These are phyloP conservation scores for Hygrocybe coccinea DNA, from an alignment of 768 basidiomycete genomes.

Conservation along the genomic window DNA sequence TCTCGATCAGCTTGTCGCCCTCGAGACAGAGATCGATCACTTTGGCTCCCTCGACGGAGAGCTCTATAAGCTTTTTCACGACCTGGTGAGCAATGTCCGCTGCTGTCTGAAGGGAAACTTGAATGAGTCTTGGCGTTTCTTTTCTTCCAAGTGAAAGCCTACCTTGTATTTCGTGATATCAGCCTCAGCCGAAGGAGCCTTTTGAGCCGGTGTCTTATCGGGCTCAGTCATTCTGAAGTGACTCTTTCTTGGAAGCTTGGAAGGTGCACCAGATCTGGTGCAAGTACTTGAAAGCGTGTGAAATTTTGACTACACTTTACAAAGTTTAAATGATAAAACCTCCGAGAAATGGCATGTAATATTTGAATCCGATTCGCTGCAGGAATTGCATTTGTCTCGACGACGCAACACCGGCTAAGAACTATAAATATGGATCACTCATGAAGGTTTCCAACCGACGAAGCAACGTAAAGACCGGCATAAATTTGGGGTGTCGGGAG, in stretches of 20 bases:
- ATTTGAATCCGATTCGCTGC: no score
- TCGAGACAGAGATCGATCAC: slow-evolving; percentile 85
- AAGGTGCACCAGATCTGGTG: background rate
- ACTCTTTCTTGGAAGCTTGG: background rate
- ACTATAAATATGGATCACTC: no score
- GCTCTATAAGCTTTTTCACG: slow-evolving; percentile 77
- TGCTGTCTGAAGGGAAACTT: slow-evolving; percentile 56
- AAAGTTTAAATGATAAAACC: no score
- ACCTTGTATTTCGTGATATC: slow-evolving; percentile 91
- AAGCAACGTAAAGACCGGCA: slow-evolving; percentile 54
- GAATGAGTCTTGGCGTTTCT: slow-evolving; percentile 3
- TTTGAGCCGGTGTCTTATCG: slow-evolving; percentile 49
- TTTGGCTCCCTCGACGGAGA: slow-evolving; percentile 77
- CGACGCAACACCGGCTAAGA: no score
- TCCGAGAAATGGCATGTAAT: no score
- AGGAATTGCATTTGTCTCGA: no score
- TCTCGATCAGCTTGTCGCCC: slow-evolving; percentile 90
- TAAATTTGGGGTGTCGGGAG: slow-evolving; percentile 24
- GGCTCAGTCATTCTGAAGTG: slow-evolving; percentile 54
- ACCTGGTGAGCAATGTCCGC: slow-evolving; percentile 85
- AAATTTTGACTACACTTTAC: no score
- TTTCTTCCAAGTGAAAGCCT: slow-evolving; percentile 9
- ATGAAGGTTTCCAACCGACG: slow-evolving; percentile 43
- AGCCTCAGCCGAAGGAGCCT: slow-evolving; percentile 53
- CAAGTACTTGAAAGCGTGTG: background rate